Conservation (phyloP, 2,329 filamentous ascomycete species). For the Epichloe hybrida region DNA sequence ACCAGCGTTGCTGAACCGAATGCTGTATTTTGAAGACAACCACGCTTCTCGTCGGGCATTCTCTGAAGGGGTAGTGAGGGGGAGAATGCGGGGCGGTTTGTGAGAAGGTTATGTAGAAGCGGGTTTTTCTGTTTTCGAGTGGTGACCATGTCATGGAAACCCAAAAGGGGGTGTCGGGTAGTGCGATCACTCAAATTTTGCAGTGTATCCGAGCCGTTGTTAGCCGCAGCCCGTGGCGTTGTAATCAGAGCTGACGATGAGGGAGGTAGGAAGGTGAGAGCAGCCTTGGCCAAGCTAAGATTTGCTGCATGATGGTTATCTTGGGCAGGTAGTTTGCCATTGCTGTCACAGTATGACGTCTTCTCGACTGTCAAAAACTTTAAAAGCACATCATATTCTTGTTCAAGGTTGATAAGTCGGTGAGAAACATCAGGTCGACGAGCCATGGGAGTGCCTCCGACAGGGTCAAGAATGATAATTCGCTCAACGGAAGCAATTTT, state of each 20-base stretch:
- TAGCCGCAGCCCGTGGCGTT: constrained; percentile 69
- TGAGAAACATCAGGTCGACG: constrained; percentile 23
- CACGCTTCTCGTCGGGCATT: constrained; percentile 27
- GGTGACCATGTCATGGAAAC: constrained; percentile 35
- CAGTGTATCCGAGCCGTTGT: constrained; percentile 9
- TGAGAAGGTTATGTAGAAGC: constrained; percentile 87
- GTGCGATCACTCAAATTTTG: neutral
- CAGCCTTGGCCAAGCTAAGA: constrained; percentile 54
- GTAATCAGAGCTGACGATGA: constrained; percentile 82
- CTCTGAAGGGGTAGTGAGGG: constrained; percentile 72
- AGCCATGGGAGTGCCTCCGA: constrained; percentile 68
- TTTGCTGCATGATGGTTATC: constrained; percentile 49
- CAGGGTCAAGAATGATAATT: constrained; percentile 74
- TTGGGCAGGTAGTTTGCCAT: neutral
- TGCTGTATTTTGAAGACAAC: constrained; percentile 18
- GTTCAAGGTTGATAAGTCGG: constrained; percentile 78
- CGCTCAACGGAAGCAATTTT: constrained; percentile 59
- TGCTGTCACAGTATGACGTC: constrained; percentile 1
- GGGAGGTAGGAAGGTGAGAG: constrained; percentile 64
- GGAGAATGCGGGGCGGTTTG: constrained; percentile 85
- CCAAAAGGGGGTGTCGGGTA: constrained; percentile 38
- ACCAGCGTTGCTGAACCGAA: constrained; percentile 57
- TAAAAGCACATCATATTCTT: constrained; percentile 64
- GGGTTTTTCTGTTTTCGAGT: constrained; percentile 56
- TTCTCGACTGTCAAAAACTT: constrained; percentile 36